phyloP scores from a whole-genome alignment of 805 yeast genomes.

The Candida silvatica region DNA sequence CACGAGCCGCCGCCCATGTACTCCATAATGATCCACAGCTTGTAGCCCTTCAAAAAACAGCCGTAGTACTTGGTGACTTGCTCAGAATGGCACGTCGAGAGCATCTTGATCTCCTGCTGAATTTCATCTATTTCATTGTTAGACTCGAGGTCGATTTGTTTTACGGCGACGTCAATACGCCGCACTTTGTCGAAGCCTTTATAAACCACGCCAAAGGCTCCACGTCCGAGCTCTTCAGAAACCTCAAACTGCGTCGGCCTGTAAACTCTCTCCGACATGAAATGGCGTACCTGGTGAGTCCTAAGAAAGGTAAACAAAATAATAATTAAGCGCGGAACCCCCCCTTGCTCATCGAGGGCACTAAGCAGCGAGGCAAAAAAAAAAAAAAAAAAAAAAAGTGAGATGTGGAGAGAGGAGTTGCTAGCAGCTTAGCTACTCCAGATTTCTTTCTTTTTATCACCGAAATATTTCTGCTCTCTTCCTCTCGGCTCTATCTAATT shows the following conservation, averaged over 20 bases:
- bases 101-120: slow-evolving; percentile 60
- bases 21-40: slow-evolving; percentile 79
- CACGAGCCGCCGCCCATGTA: slow-evolving; percentile 73
- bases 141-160: slow-evolving; percentile 65
- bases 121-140: slow-evolving; percentile 67
- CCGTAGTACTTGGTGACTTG: slow-evolving; percentile 66
- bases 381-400: no score
- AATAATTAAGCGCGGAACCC: no score
- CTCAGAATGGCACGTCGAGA: slow-evolving; percentile 54
- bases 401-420: no score
- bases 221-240: slow-evolving; percentile 56
- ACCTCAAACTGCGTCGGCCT: slow-evolving; percentile 38
- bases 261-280: slow-evolving; percentile 6
- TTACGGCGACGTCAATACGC: slow-evolving; percentile 43
- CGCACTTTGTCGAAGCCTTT: slow-evolving; percentile 42
- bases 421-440: no score
- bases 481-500: no score
- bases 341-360: no score
- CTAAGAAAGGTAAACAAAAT: no score
- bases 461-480: no score
- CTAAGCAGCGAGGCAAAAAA: no score
- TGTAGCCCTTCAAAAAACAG: slow-evolving; percentile 59
- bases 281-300: no score
- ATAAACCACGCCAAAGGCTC: slow-evolving; percentile 74
- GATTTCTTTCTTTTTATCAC: no score